phyloP scores from a whole-genome alignment of 2,329 filamentous ascomycete species.

The Pestalotiopsis sp. region DNA sequence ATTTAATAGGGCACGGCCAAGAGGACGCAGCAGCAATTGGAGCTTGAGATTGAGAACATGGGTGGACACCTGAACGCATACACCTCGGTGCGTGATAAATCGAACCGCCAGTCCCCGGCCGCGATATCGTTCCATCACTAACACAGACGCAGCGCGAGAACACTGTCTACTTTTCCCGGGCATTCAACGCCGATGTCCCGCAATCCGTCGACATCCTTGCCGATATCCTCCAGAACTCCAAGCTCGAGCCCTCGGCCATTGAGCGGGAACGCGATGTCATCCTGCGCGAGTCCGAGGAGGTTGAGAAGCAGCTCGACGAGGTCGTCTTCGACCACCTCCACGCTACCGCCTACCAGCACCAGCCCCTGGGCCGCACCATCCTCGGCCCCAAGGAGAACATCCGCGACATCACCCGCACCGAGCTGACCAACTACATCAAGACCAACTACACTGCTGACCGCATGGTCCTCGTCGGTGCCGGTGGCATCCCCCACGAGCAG shows the following conservation, averaged over 20 bases:
- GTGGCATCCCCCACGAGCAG: slow-evolving; percentile 90
- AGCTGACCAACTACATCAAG: slow-evolving; percentile 96
- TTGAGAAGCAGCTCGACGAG: slow-evolving; percentile 99
- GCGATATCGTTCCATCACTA: slow-evolving; percentile 14
- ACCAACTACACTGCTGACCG: slow-evolving; percentile 99
- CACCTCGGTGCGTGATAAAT: slow-evolving; percentile 77
- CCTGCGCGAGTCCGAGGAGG: slow-evolving; percentile 97
- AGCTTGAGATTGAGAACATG: slow-evolving; percentile 99
- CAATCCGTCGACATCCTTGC: slow-evolving; percentile 97
- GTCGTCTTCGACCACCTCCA: slow-evolving; percentile 99
- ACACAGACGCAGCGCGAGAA: slow-evolving; percentile 76
- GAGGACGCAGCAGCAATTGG: slow-evolving; percentile 94
- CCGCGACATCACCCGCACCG: slow-evolving; percentile 87
- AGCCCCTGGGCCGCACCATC: slow-evolving; percentile 96
- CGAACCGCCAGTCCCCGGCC: neutral
- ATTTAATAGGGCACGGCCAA: slow-evolving; percentile 78
- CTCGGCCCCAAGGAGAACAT: slow-evolving; percentile 98
- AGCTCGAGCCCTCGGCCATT: slow-evolving; percentile 89
- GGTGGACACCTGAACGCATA: slow-evolving; percentile 99
- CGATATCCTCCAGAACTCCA: slow-evolving; percentile 99
- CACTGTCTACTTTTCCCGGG: slow-evolving; percentile 99
- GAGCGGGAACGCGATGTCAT: slow-evolving; percentile 99
- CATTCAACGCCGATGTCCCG: slow-evolving; percentile 96
- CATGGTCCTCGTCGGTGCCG: slow-evolving; percentile 97
- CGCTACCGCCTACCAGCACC: slow-evolving; percentile 95